Evolutionary conservation across 139 green algal species (phyloP), one percentile per base, ranked within the genome.

Genomic region (Marvania coccoides): DNA sequence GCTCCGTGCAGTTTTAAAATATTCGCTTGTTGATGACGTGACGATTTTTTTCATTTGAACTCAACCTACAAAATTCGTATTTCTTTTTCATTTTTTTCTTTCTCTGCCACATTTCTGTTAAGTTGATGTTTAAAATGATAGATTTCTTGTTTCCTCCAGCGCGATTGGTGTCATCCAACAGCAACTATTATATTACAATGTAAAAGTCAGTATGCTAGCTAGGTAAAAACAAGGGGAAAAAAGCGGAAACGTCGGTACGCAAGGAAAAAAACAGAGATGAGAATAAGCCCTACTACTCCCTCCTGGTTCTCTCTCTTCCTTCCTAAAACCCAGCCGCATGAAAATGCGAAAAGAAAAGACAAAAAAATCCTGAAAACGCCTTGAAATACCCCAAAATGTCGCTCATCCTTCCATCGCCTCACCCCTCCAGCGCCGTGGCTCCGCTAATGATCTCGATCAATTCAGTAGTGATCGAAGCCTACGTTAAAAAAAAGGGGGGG

Each of bases 371-470:
- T 2, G 55, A 23, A 1, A 23, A 29, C 56, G 34, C 56, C 56
- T 62, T 62, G 42, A n/a, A n/a, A n/a, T n/a, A n/a, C 46, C 33
- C 14, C 24, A 23, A 23, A 13, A 12, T 30, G 24, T 23, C 23
- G 23, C 6, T 31, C 24, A 26, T 56, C 47, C 33, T 56, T 26
- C 30, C 47, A 31, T 56, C 47, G 15, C 9, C 46, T 66, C 56
- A 74, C n/a, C 57, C 73, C 46, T 82, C 79, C 61, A 94, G 58
- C n/a, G 87, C 85, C 15, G 82, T 73, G 35, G 93, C 93, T 69
- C 93, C 93, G 37, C 85, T 91, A 60, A 99, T 97, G 73, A 98
- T 98, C 74, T 98, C 92, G 33, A 95, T 98, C 9, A 99, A 87
- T 84, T 98, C 92, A 2, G 90, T 98, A 9, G 94, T 99, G 70